These are phyloP conservation scores for Triticum timopheevii DNA, from an alignment of 176 grass and related monocot genomes.

Conservation along the genomic window DNA sequence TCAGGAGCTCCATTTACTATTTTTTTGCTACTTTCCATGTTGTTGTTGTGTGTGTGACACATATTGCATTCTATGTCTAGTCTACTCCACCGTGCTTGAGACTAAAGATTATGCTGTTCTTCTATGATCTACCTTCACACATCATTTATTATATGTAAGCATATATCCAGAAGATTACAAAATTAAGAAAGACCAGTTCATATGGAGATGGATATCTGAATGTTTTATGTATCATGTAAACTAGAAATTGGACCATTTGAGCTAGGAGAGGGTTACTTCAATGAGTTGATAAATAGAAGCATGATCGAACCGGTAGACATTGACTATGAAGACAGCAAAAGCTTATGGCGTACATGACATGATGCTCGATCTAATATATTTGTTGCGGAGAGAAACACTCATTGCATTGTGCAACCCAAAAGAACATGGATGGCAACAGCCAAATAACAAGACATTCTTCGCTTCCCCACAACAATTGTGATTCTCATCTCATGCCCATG, in stretches of 20 bases:
- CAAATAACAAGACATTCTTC: background rate
- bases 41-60: background rate
- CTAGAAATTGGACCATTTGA: background rate
- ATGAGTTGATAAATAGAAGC: background rate
- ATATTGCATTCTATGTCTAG: background rate
- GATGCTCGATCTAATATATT: background rate
- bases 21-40: background rate
- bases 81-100: background rate
- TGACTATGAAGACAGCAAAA: background rate
- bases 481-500: background rate
- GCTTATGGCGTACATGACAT: background rate
- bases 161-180: background rate
- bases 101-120: background rate
- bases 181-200: background rate
- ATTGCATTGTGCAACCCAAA: too few species aligned
- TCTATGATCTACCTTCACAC: background rate
- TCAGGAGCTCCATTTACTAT: background rate
- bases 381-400: background rate
- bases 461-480: background rate
- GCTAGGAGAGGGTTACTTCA: background rate
- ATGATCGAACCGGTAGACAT: background rate
- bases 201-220: background rate
- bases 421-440: background rate
- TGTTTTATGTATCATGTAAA: background rate
- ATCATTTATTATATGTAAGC: background rate